Evolutionary conservation across 129 eudicot species (phyloP).

Genomic region (Pulicaria dysenterica): DNA sequence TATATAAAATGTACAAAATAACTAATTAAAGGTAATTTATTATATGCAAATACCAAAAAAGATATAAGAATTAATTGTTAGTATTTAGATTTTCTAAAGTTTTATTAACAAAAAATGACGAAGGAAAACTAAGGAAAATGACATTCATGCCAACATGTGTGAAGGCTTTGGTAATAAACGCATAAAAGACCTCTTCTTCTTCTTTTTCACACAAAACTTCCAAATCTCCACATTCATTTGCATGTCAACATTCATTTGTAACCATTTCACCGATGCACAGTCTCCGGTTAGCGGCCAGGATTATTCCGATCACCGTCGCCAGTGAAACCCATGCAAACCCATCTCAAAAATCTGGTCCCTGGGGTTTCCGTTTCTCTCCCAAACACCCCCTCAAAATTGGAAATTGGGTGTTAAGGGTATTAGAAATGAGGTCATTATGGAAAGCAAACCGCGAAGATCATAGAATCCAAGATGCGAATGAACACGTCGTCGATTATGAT

Average conservation of each 20-base stretch:
- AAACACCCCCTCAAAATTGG: conserved; percentile 50
- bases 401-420: conserved; percentile 68
- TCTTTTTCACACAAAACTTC: conserved; percentile 6
- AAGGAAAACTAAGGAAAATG: conserved; percentile 31
- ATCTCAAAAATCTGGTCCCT: conserved; percentile 27
- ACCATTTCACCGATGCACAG: conserved; percentile 47
- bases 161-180: conserved; percentile 39
- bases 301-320: conserved; percentile 37
- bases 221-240: neutral
- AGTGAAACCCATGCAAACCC: conserved; percentile 38
- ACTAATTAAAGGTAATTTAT: too few species aligned
- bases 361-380: conserved; percentile 54
- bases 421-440: conserved; percentile 60
- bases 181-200: conserved; percentile 22
- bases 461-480: conserved; percentile 15
- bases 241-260: neutral
- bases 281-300: conserved; percentile 41
- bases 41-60: too few species aligned
- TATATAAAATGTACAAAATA: too few species aligned
- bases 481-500: conserved; percentile 8
- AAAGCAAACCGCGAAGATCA: conserved; percentile 25
- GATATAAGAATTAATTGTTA: too few species aligned
- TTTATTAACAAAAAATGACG: conserved; percentile 3
- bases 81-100: neutral
- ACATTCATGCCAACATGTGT: conserved; percentile 30